These are phyloP conservation scores for Paragyromitra xinjiangensis DNA, from an alignment of 495 filamentous ascomycete species.

Conservation along the genomic window DNA sequence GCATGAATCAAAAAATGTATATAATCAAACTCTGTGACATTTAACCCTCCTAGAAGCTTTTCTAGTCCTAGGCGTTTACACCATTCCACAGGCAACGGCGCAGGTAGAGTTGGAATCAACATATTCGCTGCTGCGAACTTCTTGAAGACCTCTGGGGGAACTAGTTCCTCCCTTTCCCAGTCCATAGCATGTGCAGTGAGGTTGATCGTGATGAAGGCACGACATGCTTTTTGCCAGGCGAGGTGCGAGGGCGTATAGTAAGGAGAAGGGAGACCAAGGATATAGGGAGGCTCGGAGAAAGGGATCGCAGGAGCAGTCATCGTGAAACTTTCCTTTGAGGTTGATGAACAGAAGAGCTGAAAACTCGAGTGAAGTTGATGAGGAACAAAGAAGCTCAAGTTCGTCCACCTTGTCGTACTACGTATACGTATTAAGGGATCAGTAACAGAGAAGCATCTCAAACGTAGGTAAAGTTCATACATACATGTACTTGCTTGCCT, in stretches of 20 bases:
- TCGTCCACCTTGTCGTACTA: not conserved
- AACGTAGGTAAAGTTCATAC: not conserved
- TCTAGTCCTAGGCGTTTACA: slow-evolving; percentile 71
- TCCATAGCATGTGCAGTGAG: slow-evolving; percentile 70
- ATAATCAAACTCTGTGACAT: slow-evolving; percentile 79
- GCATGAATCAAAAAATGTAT: slow-evolving; percentile 73
- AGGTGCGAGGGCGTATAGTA: slow-evolving; percentile 71
- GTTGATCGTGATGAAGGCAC: slow-evolving; percentile 69
- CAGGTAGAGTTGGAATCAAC: slow-evolving; percentile 71
- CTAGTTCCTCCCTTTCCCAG: slow-evolving; percentile 70
- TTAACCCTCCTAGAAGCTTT: slow-evolving; percentile 70
- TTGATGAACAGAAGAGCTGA: not conserved
- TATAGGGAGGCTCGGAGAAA: slow-evolving; percentile 78
- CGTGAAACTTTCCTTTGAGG: not conserved
- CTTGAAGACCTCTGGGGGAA: slow-evolving; percentile 70
- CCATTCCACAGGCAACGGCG: slow-evolving; percentile 74
- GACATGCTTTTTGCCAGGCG: slow-evolving; percentile 73
- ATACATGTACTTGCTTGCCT: no score
- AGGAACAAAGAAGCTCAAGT: not conserved
- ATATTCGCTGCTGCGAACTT: slow-evolving; percentile 70
- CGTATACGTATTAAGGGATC: not conserved
- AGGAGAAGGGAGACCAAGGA: slow-evolving; percentile 73
- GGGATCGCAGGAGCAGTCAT: slow-evolving; percentile 62
- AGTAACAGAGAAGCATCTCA: not conserved
- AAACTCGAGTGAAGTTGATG: not conserved